A percentile compares a stretch with the other conserved stretches of the same genome.
Evolutionary conservation across 2,329 filamentous ascomycete genomes (phyloP).

Genomic region (Colletotrichum lupini): DNA sequence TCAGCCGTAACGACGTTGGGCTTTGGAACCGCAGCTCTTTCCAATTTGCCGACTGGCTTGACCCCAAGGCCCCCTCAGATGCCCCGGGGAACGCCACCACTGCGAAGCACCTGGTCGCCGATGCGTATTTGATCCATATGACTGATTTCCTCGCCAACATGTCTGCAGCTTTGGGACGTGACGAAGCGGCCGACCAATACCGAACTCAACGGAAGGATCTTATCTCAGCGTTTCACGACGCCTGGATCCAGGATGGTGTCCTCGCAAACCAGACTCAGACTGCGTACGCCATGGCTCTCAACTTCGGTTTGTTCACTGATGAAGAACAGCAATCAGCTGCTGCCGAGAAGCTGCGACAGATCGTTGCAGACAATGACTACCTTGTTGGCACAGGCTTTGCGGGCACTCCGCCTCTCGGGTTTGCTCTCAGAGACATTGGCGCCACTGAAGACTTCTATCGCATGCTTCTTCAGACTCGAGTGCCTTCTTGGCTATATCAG

Average conservation of each 20-base stretch:
- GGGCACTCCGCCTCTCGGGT: conserved; percentile 52
- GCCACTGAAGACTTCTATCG: conserved; percentile 52
- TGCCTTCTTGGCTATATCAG: conserved; percentile 61
- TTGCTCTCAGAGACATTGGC: conserved; percentile 44
- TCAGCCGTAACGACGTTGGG: conserved; percentile 45
- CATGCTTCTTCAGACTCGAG: conserved; percentile 58
- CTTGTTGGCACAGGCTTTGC: conserved; percentile 56
- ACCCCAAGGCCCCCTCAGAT: conserved; percentile 55
- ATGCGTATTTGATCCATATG: conserved; percentile 59
- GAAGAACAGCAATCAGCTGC: conserved; percentile 39
- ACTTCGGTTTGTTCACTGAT: conserved; percentile 48
- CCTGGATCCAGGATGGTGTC: conserved; percentile 45
- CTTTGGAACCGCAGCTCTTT: conserved; percentile 52
- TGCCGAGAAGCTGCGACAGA: conserved; percentile 42
- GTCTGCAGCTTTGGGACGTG: conserved; percentile 44
- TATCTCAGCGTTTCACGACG: conserved; percentile 42
- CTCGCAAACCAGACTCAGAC: conserved; percentile 54
- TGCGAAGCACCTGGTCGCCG: conserved; percentile 53
- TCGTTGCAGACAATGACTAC: conserved; percentile 47
- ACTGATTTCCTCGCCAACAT: conserved; percentile 51
- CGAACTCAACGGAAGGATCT: conserved; percentile 36
- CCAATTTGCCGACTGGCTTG: conserved; percentile 61
- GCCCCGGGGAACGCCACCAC: conserved; percentile 53
- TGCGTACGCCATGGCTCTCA: conserved; percentile 49
- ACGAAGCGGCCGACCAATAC: conserved; percentile 41